Evolutionary conservation across 2,329 filamentous ascomycete genomes (phyloP).

Genomic region (Rhynchosporium agropyri): DNA sequence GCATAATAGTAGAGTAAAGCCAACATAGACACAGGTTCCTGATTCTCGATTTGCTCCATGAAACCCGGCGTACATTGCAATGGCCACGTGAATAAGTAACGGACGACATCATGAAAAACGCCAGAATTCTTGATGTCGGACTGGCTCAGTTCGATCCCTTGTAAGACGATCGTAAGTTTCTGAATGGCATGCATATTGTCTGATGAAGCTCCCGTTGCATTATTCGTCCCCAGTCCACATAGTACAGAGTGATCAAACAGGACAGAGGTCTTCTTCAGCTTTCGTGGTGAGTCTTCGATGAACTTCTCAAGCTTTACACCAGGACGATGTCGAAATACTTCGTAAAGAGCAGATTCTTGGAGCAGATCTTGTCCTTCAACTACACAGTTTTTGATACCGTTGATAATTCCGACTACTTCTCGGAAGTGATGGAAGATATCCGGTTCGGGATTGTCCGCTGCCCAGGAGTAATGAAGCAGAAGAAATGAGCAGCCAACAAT

Average conservation of each 20-base stretch:
- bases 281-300: background rate
- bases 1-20: slow-evolving; percentile 24
- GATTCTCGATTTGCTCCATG: slow-evolving; percentile 14
- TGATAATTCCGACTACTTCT: background rate
- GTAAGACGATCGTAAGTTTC: slow-evolving; percentile 13
- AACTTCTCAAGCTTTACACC: slow-evolving; percentile 15
- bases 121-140: slow-evolving; percentile 8
- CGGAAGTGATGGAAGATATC: background rate
- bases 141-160: slow-evolving; percentile 13
- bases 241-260: slow-evolving; percentile 7
- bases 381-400: slow-evolving; percentile 17
- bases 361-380: slow-evolving; percentile 4
- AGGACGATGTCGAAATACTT: slow-evolving; percentile 18
- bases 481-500: slow-evolving; percentile 21
- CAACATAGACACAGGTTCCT: slow-evolving; percentile 17
- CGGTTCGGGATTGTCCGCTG: background rate
- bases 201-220: background rate
- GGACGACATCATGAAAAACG: slow-evolving; percentile 14
- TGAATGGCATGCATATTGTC: slow-evolving; percentile 15
- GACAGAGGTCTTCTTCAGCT: background rate
- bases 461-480: slow-evolving; percentile 22
- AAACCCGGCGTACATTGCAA: slow-evolving; percentile 19
- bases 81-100: slow-evolving; percentile 24
- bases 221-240: slow-evolving; percentile 14
- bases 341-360: slow-evolving; percentile 5